Conservation (phyloP, 148 eudicot genomes). For the Chenopodium formosanum region DNA sequence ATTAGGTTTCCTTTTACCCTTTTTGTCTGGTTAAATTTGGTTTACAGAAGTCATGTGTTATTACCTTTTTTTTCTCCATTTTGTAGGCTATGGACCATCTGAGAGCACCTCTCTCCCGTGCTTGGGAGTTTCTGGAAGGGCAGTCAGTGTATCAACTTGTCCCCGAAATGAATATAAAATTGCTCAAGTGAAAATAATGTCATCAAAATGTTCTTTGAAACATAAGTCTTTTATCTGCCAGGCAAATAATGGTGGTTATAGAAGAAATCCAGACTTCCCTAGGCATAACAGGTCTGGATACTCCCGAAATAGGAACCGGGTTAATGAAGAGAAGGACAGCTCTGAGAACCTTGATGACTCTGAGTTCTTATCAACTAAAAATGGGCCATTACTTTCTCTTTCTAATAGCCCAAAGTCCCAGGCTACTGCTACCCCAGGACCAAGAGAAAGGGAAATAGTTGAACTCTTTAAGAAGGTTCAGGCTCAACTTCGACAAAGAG, state of each 20-base stretch:
- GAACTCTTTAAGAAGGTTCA: constrained; percentile 79
- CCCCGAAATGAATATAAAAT: constrained; percentile 35
- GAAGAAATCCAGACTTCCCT: constrained; percentile 70
- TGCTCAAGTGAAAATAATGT: constrained; percentile 31
- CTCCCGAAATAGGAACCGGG: constrained; percentile 61
- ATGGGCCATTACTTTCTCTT: constrained; percentile 60
- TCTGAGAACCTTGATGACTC: constrained; percentile 66
- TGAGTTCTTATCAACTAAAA: constrained; percentile 62
- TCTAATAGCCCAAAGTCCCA: constrained; percentile 48
- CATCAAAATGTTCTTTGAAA: constrained; percentile 40
- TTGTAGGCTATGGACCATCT: constrained; percentile 58
- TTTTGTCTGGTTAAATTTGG: background rate
- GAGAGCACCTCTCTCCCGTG: constrained; percentile 59
- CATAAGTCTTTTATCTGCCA: constrained; percentile 49
- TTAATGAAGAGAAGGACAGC: constrained; percentile 63
- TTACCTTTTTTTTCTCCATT: constrained; percentile 7
- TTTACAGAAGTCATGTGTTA: background rate
- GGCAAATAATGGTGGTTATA: constrained; percentile 55
- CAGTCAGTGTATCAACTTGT: constrained; percentile 36
- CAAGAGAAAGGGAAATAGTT: constrained; percentile 77
- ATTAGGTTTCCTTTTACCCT: background rate
- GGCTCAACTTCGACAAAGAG: constrained; percentile 72
- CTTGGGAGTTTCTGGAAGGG: constrained; percentile 57
- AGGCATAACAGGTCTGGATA: constrained; percentile 63
- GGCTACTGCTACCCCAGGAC: constrained; percentile 71